A percentile compares a stretch with the other conserved stretches of the same genome.
Conservation (phyloP, 2,329 filamentous ascomycete genomes). For the Penicillium decumbens region DNA sequence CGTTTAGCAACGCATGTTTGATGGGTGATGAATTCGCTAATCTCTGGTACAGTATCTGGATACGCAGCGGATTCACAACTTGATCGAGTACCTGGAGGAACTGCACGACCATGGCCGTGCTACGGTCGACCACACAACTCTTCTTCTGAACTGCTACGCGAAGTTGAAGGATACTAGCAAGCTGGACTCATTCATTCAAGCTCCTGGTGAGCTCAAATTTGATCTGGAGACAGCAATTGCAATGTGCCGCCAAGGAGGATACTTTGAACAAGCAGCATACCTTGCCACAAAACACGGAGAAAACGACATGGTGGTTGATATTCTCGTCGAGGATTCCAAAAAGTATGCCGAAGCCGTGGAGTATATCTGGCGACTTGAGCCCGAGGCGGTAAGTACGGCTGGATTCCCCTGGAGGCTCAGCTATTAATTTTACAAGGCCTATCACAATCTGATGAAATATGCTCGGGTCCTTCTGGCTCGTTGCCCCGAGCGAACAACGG, state of each 20-base stretch:
- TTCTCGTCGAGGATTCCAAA: constrained; percentile 91
- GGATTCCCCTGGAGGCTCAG: not conserved
- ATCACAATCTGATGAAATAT: constrained; percentile 89
- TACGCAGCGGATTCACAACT: constrained; percentile 93
- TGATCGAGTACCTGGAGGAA: constrained; percentile 96
- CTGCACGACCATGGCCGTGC: constrained; percentile 90
- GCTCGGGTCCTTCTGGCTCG: constrained; percentile 85
- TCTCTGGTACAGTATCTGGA: constrained; percentile 67
- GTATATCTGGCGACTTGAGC: constrained; percentile 84
- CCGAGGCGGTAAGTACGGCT: constrained; percentile 58
- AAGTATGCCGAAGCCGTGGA: constrained; percentile 81
- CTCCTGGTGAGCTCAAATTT: constrained; percentile 82
- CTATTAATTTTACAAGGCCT: constrained; percentile 57
- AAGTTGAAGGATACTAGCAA: constrained; percentile 97
- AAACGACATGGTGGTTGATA: constrained; percentile 88
- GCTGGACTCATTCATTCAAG: constrained; percentile 93
- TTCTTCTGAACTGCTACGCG: constrained; percentile 93
- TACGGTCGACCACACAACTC: constrained; percentile 89
- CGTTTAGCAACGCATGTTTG: not conserved
- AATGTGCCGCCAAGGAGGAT: constrained; percentile 96
- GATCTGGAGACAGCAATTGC: constrained; percentile 94
- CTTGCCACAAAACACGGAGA: constrained; percentile 91
- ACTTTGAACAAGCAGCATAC: constrained; percentile 94
- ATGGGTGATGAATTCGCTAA: constrained; percentile 15
- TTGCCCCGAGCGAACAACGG: constrained; percentile 74